Evolutionary conservation across 345 rosid species (phyloP).

Genomic region (Moricandia arvensis): DNA sequence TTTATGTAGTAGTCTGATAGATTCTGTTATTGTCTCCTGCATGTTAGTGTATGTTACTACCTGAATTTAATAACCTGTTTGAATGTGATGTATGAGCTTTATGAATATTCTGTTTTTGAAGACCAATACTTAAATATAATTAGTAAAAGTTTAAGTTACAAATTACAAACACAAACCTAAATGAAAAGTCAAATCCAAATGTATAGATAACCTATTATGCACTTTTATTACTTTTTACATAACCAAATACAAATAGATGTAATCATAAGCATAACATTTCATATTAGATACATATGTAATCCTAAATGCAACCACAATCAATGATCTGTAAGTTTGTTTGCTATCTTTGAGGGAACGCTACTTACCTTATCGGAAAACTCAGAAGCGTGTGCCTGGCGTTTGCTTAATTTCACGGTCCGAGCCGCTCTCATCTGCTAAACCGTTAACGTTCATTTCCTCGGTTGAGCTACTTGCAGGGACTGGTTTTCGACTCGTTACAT

Average conservation of each 20-base stretch:
- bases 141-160: neutral
- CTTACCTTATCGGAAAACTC: slow-evolving; percentile 11
- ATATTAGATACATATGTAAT: neutral
- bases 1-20: neutral
- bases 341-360: slow-evolving; percentile 2
- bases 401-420: neutral
- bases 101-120: neutral
- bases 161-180: neutral
- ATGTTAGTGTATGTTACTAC: neutral
- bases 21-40: neutral
- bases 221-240: too few species aligned
- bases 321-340: neutral
- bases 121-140: neutral
- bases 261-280: neutral
- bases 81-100: neutral
- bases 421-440: neutral
- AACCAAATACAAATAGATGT: neutral
- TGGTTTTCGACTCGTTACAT: too few species aligned
- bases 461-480: slow-evolving; percentile 6
- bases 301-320: slow-evolving; percentile 17
- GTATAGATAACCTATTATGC: neutral
- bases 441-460: neutral
- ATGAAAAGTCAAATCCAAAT: neutral
- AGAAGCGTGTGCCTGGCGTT: neutral
- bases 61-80: neutral